Base-by-base conservation (phyloP, 768 basidiomycete species). In the Coprinopsis strossmayeri region DNA sequence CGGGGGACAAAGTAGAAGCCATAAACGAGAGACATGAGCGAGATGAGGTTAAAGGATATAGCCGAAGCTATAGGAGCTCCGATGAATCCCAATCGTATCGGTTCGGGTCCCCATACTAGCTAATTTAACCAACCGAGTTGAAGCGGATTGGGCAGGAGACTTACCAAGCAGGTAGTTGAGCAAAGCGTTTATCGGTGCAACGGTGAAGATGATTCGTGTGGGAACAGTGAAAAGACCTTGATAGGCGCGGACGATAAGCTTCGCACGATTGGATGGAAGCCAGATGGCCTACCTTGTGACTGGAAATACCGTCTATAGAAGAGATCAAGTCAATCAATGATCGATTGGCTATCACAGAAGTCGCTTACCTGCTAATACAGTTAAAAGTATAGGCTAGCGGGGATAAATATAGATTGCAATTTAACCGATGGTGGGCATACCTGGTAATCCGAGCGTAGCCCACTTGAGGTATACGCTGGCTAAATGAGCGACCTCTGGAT, bases 21-120 rank as follows among this genome's bases (percentile, higher is more conserved):
- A 50, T 87, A 90, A 26, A 72, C 47, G 42, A 87, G 68, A 1
- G 81, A 87, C 47, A 76, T 60, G 37, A 78, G 46, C 0, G 81
- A 71, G 35, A 92, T 83, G n/a, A 95, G 71, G 62, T 94, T 95
- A 68, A 93, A 90, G 12, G 87, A 88, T 46, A 94, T 74, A 0
- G 87, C 82, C 1, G 92, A 92, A 1, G 94, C 87, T 17, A 97
- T 72, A 0, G 95, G 95, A 2, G 93, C 95, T 12, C 95, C 95
- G 45, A 88, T 80, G 65, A 90, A 99, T 1, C 94, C 94, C 2
- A 97, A 70, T 12, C 87, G 74, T 48, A 96, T 68, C 3, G 79
- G 69, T 28, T 77, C 69, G 0, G 91, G 91, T 1, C 91, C 91
- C 91, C 90, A 92, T 0, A 93, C 89, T 74, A 45, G 38, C n/a